Conservation (phyloP, 345 rosid species). For the Lepidium aucheri region DNA sequence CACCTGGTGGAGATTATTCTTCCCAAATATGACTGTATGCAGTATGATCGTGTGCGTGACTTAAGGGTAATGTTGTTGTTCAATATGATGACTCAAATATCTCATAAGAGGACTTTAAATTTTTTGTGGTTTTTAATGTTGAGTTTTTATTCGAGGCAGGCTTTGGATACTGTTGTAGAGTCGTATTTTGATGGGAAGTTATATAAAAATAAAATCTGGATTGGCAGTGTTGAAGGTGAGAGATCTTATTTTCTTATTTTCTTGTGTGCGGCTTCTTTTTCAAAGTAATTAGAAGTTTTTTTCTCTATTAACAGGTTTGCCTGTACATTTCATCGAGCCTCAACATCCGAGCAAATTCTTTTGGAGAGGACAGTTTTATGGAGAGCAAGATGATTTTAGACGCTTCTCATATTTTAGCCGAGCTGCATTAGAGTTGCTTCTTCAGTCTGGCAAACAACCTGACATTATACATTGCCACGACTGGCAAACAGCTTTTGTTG, state of each 20-base stretch:
- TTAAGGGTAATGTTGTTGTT: slow-evolving; percentile 50
- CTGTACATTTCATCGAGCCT: slow-evolving; percentile 94
- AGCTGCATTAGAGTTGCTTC: slow-evolving; percentile 89
- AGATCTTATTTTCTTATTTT: not conserved
- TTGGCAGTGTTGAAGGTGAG: slow-evolving; percentile 77
- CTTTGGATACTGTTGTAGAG: slow-evolving; percentile 69
- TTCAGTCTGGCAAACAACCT: slow-evolving; percentile 86
- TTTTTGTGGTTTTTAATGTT: not conserved
- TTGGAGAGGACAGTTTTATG: slow-evolving; percentile 92
- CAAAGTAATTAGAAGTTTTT: slow-evolving; percentile 24
- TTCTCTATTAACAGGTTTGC: slow-evolving; percentile 58
- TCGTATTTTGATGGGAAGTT: slow-evolving; percentile 82
- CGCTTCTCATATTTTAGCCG: slow-evolving; percentile 96
- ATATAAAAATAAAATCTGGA: slow-evolving; percentile 88
- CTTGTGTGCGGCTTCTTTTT: slow-evolving; percentile 11
- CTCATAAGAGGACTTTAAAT: not conserved
- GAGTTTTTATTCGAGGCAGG: slow-evolving; percentile 41
- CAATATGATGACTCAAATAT: not conserved
- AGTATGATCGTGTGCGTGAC: slow-evolving; percentile 57
- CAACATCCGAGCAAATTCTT: slow-evolving; percentile 92
- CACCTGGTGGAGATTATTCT: slow-evolving; percentile 87
- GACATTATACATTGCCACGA: slow-evolving; percentile 98
- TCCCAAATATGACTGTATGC: slow-evolving; percentile 97
- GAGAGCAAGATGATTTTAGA: slow-evolving; percentile 89
- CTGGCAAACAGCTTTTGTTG: slow-evolving; percentile 99